A percentile compares a stretch with the other conserved stretches of the same genome.
These are phyloP conservation scores for Ceratocystis smalleyi DNA, from an alignment of 2,329 filamentous ascomycete species.

Conservation along the genomic window DNA sequence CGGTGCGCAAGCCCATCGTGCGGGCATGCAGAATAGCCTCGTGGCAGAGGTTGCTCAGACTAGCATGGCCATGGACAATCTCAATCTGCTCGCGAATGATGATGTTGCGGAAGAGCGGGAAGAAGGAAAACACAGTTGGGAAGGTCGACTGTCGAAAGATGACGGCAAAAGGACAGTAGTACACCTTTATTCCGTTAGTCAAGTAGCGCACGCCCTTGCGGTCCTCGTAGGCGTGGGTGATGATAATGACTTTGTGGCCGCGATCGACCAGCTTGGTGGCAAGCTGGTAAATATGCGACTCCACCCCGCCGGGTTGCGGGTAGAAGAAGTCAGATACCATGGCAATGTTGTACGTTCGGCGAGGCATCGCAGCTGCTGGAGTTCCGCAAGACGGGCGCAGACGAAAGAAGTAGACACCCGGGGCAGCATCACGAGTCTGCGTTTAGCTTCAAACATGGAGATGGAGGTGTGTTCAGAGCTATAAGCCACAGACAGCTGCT, in stretches of 20 bases:
- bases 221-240: conserved; percentile 87
- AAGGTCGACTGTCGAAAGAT: conserved; percentile 90
- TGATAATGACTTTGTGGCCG: conserved; percentile 93
- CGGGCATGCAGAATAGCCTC: conserved; percentile 88
- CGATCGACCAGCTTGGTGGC: conserved; percentile 93
- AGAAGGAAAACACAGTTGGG: conserved; percentile 96
- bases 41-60: conserved; percentile 80
- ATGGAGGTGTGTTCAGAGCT: background rate
- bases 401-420: background rate
- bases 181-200: conserved; percentile 95
- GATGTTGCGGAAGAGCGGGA: conserved; percentile 94
- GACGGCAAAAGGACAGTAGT: conserved; percentile 89
- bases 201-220: conserved; percentile 86
- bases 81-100: conserved; percentile 86
- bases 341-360: conserved; percentile 50
- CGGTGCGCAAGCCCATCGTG: conserved; percentile 89
- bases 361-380: conserved; percentile 30
- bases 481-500: background rate
- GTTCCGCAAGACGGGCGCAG: background rate
- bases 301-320: conserved; percentile 86
- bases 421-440: background rate
- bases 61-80: conserved; percentile 95
- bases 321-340: conserved; percentile 99
- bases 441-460: background rate
- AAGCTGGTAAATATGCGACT: conserved; percentile 97